phyloP scores from a whole-genome alignment of 805 yeast species.

The Monosporozyma aquatica region DNA sequence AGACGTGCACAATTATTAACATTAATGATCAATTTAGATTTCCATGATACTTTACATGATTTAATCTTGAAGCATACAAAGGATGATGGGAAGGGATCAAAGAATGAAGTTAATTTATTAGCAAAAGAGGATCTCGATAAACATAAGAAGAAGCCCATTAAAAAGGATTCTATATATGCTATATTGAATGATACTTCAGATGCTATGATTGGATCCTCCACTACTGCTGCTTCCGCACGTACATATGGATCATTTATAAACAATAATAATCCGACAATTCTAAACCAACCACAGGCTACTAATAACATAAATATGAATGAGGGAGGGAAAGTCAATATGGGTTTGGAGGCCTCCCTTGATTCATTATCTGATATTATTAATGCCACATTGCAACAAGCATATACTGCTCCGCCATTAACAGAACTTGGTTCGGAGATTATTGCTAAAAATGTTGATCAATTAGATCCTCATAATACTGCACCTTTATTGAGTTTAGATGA shows the following conservation, averaged over 20 bases:
- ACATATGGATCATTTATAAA: too few species aligned
- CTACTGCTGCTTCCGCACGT: too few species aligned
- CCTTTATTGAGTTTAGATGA: slow-evolving; percentile 28
- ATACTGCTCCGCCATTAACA: slow-evolving; percentile 12
- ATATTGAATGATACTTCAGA: neutral
- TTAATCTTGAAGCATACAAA: slow-evolving; percentile 52
- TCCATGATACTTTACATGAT: slow-evolving; percentile 53
- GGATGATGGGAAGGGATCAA: too few species aligned
- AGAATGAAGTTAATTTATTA: too few species aligned
- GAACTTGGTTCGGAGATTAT: slow-evolving; percentile 14
- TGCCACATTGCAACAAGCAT: slow-evolving; percentile 16
- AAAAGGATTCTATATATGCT: neutral
- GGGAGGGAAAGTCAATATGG: neutral
- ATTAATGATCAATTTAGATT: slow-evolving; percentile 55
- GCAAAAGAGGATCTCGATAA: neutral
- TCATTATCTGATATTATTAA: slow-evolving; percentile 15
- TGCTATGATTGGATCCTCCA: too few species aligned
- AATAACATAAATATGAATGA: neutral
- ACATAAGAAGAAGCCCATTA: neutral
- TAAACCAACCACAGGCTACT: neutral
- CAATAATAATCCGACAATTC: neutral
- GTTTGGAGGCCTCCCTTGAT: slow-evolving; percentile 1
- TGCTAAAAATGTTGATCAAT: slow-evolving; percentile 23
- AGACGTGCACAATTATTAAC: slow-evolving; percentile 64
- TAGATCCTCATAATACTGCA: slow-evolving; percentile 28